A percentile compares a stretch with the other conserved stretches of the same genome.
Conservation (phyloP, 176 grass and related monocot species). For the Themeda triandra region DNA sequence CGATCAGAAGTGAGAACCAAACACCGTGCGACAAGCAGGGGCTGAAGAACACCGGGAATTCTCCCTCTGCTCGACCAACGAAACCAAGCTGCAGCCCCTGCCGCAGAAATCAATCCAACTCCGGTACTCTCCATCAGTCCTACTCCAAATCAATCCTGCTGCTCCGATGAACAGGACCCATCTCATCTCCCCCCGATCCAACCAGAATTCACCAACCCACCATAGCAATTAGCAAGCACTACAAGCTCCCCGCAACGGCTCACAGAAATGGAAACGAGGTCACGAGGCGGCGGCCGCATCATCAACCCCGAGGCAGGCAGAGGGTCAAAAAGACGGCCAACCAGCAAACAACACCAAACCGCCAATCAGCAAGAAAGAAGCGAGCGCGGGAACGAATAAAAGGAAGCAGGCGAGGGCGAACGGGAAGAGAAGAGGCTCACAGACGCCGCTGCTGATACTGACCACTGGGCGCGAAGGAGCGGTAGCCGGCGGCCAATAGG, state of each 20-base stretch:
- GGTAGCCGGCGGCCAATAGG: conserved; percentile 40
- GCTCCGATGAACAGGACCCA: not conserved
- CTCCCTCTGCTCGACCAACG: not conserved
- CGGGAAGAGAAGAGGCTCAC: not conserved
- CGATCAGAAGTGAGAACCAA: not conserved
- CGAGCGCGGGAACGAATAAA: not conserved
- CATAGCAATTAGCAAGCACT: too few species aligned
- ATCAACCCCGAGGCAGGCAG: conserved; percentile 27
- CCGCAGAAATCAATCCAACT: not conserved
- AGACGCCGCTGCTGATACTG: conserved; percentile 12
- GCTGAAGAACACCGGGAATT: not conserved
- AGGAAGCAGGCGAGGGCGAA: not conserved
- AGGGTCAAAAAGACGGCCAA: not conserved
- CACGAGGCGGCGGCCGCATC: conserved; percentile 6
- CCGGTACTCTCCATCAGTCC: not conserved
- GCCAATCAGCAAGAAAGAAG: conserved; percentile 31
- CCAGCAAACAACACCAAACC: not conserved
- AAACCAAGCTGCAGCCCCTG: not conserved
- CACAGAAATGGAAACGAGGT: conserved; percentile 26
- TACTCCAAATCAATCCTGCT: not conserved
- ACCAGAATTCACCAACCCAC: too few species aligned
- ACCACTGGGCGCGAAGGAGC: conserved; percentile 29
- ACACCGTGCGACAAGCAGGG: not conserved
- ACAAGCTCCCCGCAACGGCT: conserved; percentile 4
- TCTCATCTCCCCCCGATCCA: not conserved